Percentiles rank a stretch among this genome's conserved stretches.
Evolutionary conservation across 371 early-diverging fungal species (phyloP).

Genomic region (Dichotomocladium elegans): DNA sequence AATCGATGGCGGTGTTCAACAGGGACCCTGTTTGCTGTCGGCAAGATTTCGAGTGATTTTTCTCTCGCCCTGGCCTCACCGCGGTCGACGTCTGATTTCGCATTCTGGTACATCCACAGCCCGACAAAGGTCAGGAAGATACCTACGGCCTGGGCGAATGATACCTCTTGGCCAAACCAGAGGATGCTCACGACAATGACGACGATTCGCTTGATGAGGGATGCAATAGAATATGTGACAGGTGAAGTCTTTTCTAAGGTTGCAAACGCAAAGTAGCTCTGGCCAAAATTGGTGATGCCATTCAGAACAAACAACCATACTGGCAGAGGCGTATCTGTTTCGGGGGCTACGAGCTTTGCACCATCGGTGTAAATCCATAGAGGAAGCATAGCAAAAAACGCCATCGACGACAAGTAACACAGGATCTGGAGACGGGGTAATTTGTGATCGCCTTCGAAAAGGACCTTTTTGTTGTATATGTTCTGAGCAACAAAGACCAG

Average conservation of each 20-base stretch:
- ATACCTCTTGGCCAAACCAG: slow-evolving; percentile 78
- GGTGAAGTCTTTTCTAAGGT: slow-evolving; percentile 76
- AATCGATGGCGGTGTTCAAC: too few species aligned
- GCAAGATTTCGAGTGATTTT: slow-evolving; percentile 15
- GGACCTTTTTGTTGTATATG: slow-evolving; percentile 73
- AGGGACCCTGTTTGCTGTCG: too few species aligned
- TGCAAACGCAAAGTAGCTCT: slow-evolving; percentile 78
- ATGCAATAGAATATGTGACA: slow-evolving; percentile 86
- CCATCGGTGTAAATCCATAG: slow-evolving; percentile 81
- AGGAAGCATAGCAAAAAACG: slow-evolving; percentile 73
- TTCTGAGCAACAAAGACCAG: slow-evolving; percentile 82
- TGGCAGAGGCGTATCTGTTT: slow-evolving; percentile 6
- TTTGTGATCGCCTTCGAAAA: slow-evolving; percentile 59
- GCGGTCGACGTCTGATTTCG: slow-evolving; percentile 55
- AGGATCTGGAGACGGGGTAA: slow-evolving; percentile 82
- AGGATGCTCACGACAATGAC: slow-evolving; percentile 83
- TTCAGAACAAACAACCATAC: slow-evolving; percentile 64
- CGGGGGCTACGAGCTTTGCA: slow-evolving; percentile 17
- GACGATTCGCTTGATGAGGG: slow-evolving; percentile 84
- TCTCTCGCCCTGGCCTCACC: slow-evolving; percentile 27
- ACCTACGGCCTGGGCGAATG: slow-evolving; percentile 64
- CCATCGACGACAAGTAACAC: slow-evolving; percentile 69
- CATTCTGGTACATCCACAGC: slow-evolving; percentile 80
- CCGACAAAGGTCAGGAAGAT: slow-evolving; percentile 80
- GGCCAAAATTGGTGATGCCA: slow-evolving; percentile 78